Evolutionary conservation across 2,329 filamentous ascomycete genomes (phyloP).

Genomic region (Colletotrichum tropicicola): DNA sequence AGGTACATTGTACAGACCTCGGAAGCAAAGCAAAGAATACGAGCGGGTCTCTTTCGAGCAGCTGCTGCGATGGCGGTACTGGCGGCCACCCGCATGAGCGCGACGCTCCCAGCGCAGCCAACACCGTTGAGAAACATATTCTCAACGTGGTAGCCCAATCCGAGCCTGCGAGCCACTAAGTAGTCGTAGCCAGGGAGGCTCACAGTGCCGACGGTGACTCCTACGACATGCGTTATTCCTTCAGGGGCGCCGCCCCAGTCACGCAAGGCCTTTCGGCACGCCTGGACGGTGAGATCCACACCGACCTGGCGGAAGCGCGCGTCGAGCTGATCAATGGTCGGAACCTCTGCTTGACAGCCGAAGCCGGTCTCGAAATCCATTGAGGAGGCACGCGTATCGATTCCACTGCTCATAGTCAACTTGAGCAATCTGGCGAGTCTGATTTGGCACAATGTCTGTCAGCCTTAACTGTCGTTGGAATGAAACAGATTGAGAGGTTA

Average conservation of each 20-base stretch:
- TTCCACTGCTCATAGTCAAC: slow-evolving; percentile 1
- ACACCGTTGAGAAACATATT: slow-evolving; percentile 45
- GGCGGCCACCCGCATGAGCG: slow-evolving; percentile 36
- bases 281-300: slow-evolving; percentile 39
- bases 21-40: slow-evolving; percentile 36
- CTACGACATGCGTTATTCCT: slow-evolving; percentile 47
- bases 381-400: background rate
- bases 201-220: slow-evolving; percentile 46
- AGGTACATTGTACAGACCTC: slow-evolving; percentile 33
- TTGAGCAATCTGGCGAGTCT: slow-evolving; percentile 3
- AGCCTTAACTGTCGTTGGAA: background rate
- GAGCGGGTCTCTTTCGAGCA: slow-evolving; percentile 31
- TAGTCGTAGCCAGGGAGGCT: slow-evolving; percentile 48
- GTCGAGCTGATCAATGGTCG: slow-evolving; percentile 38
- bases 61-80: slow-evolving; percentile 31
- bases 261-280: slow-evolving; percentile 41
- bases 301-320: slow-evolving; percentile 38
- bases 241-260: slow-evolving; percentile 36
- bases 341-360: slow-evolving; percentile 6
- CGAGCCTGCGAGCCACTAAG: slow-evolving; percentile 42
- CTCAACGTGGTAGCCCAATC: slow-evolving; percentile 39
- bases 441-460: accelerated
- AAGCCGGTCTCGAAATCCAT: slow-evolving; percentile 2
- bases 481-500: background rate
- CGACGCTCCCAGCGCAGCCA: slow-evolving; percentile 47